Evolutionary conservation across 768 basidiomycete genomes (phyloP), one percentile per base, ranked within the genome.

Genomic region (Serendipita sp.): DNA sequence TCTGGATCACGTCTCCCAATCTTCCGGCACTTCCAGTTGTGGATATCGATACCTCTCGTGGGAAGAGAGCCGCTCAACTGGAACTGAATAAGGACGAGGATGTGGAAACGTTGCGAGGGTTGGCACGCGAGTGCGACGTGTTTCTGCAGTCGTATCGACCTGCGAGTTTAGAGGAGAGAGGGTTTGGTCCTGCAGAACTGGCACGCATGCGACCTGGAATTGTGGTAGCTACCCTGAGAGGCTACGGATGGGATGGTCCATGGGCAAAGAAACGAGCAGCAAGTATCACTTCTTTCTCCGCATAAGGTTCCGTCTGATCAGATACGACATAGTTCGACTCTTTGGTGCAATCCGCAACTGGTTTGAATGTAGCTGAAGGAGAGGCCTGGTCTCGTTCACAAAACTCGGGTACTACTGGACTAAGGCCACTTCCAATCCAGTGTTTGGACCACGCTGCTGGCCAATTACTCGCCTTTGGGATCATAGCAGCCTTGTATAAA

Each of bases 91-190:
- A 50, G 1, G 27, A 66, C 4, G 27, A 65, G 1, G 79, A 79
- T 62, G 67, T 66, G 6, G 67, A 69, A 8, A 74, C 62, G 5
- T 73, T 83, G 3, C 64, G 63, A 18, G 48, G 64, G 0, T 75
- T 86, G 0, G 71, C 75, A 16, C 66, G 69, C 45, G 74, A 75
- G 29, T 74, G 78, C 0, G 80, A 84, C 67, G 81, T 85, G 6
- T 84, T 85, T 69, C 69, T 86, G 13, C 83, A 86, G 67, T 76
- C 79, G 2, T 85, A 84, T 70, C 76, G 82, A 10, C 82, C 83
- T 0, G 78, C 77, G 1, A 78, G 78, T 0, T 70, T 84, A 13
- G 72, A 71, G 5, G 71, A 66, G 2, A 80, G 78, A 64, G 81
- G 81, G 0, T 83, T 84, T 66, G 77, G 80, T 0, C 68, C 74